Evolutionary conservation across 305 asterid species (phyloP).

Genomic region (Lippia alba): DNA sequence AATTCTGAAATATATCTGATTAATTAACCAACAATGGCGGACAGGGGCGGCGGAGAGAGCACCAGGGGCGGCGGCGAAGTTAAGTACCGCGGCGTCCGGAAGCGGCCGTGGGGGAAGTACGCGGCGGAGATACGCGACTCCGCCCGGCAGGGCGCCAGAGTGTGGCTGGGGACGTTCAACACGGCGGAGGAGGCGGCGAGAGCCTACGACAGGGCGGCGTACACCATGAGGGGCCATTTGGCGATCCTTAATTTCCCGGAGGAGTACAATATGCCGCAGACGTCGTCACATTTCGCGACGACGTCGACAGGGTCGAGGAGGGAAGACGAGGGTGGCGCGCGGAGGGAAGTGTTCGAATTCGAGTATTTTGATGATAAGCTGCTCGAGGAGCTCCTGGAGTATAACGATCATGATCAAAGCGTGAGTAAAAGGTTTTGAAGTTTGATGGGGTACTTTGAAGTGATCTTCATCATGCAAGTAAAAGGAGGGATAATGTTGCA

Average conservation of each 20-base stretch:
- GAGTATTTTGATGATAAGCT: conserved; percentile 66
- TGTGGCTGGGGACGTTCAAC: conserved; percentile 73
- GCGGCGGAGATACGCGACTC: conserved; percentile 84
- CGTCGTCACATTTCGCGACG: conserved; percentile 55
- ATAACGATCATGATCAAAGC: conserved; percentile 24
- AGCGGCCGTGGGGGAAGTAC: conserved; percentile 69
- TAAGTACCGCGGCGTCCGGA: conserved; percentile 66
- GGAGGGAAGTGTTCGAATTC: conserved; percentile 58
- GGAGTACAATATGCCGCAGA: conserved; percentile 53
- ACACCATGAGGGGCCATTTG: conserved; percentile 61
- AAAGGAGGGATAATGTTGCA: background rate
- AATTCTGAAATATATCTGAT: background rate
- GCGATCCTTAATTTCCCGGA: conserved; percentile 71
- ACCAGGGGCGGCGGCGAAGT: conserved; percentile 40
- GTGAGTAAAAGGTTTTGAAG: conserved; percentile 22
- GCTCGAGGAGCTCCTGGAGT: conserved; percentile 65
- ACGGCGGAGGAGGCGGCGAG: conserved; percentile 72
- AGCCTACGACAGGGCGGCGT: conserved; percentile 71
- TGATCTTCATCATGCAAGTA: background rate
- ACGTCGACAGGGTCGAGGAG: conserved; percentile 35
- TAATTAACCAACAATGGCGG: conserved; percentile 26
- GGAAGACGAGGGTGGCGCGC: conserved; percentile 15
- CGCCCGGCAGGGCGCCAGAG: conserved; percentile 53
- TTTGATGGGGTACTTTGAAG: conserved; percentile 16
- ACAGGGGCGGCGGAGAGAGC: conserved; percentile 5